These are phyloP conservation scores for Sclerotinia sclerotiorum DNA, from an alignment of 2,329 filamentous ascomycete genomes.

Conservation along the genomic window DNA sequence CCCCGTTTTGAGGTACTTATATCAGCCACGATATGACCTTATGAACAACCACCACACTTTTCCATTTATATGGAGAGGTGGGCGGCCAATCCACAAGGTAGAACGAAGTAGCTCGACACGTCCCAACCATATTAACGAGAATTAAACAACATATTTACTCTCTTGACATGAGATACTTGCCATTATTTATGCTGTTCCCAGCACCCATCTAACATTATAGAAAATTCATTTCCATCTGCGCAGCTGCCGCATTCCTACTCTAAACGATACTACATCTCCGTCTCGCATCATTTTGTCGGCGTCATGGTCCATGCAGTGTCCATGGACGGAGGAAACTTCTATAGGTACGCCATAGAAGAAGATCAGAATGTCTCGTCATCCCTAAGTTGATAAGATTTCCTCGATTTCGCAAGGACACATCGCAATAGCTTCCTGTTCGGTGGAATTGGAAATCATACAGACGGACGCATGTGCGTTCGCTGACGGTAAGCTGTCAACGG, in stretches of 20 bases:
- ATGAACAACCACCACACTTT: not conserved
- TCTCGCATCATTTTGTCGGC: not conserved
- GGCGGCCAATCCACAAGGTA: not conserved
- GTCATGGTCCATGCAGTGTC: not conserved
- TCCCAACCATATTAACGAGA: not conserved
- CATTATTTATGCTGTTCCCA: not conserved
- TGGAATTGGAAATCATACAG: not conserved
- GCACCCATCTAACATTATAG: not conserved
- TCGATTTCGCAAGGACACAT: not conserved
- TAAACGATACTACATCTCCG: not conserved
- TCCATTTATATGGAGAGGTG: not conserved
- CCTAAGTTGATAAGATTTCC: not conserved
- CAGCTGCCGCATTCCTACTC: not conserved
- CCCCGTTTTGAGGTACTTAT: not conserved
- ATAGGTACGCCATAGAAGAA: not conserved
- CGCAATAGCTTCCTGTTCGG: not conserved
- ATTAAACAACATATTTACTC: not conserved
- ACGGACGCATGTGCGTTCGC: not conserved
- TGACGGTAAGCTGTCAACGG: slow-evolving; percentile 19
- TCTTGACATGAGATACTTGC: not conserved
- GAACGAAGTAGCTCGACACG: not conserved
- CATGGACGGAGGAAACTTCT: not conserved
- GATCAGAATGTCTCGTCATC: slow-evolving; percentile 2
- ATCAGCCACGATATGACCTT: not conserved
- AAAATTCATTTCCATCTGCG: too few relatives aligned